Base-by-base conservation (phyloP, 306 rosid genomes). In the Fagus sylvatica region DNA sequence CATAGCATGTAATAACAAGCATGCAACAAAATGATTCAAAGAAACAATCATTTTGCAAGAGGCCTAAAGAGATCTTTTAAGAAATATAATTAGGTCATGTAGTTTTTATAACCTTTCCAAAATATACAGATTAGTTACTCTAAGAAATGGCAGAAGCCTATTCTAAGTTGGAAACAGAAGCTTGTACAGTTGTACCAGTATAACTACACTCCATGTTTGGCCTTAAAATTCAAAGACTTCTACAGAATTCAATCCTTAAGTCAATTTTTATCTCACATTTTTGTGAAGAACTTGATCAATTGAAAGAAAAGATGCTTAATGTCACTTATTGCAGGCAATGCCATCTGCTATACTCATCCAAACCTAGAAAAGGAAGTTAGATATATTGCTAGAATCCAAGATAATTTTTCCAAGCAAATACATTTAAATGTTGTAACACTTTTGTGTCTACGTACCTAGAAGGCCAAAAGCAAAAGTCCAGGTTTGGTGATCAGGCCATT, bases 381-480 rank as follows among this genome's bases (percentile, higher is more conserved):
- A 19, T 19, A 56, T 22, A 56, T 22, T 46, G 51, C 11, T 46
- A 46, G 51, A 46, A 46, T 46, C 51, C 51, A 46, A 46, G 4
- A 46, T 46, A 46, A 46, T 46, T 12, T 46, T 46, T 46, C 19
- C 33, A 56, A 56, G 62, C 2, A 22, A 22, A 22, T 7, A 56
- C 1, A 56, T 56, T 56, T 56, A 22, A 19, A 19, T 57, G 1
- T 57, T 30, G 15, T 9, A 57, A 22, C 15, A 46, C 51, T 10
- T 62, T 34, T 15, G 43, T 62, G 22, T 60, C 37, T 39, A 4
- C 51, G 15, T 85, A 94, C 98, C 98, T 79, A 95, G 55, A 85
- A 95, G 83, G 77, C 98, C 99, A 74, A 91, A 95, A 5, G 88
- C 83, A 77, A 93, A 81, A 76, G 86, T 89, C 75, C 82, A 78